phyloP scores from a whole-genome alignment of 2,329 filamentous ascomycete genomes.

The Ambrosiella cleistominuta region DNA sequence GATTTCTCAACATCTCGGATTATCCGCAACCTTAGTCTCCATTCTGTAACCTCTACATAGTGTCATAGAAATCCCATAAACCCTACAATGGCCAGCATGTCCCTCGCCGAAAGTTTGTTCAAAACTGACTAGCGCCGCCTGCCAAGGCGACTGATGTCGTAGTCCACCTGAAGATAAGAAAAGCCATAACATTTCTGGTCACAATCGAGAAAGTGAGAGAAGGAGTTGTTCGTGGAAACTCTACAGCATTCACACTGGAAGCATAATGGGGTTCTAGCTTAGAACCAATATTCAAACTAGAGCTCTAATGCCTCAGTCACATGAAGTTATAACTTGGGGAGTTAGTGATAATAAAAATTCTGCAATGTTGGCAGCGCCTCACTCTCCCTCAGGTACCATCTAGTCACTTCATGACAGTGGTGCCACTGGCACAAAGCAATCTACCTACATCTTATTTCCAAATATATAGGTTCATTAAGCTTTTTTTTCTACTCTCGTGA shows the following conservation, averaged over 20 bases:
- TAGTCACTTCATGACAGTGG: background rate
- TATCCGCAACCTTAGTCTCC: background rate
- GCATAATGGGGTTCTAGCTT: background rate
- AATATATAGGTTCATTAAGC: background rate
- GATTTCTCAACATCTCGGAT: background rate
- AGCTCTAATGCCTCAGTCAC: too few species aligned
- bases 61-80: background rate
- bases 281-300: background rate
- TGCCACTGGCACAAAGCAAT: background rate
- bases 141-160: background rate
- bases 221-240: background rate
- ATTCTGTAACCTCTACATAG: background rate
- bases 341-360: background rate
- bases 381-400: background rate
- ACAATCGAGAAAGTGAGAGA: background rate
- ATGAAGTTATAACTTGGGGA: too few species aligned
- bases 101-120: background rate
- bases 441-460: background rate
- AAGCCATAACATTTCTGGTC: background rate
- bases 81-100: background rate
- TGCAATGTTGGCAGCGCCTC: background rate
- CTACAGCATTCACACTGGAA: background rate
- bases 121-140: background rate
- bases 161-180: too few species aligned
- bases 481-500: background rate